Evolutionary conservation across 306 rosid genomes (phyloP).

Genomic region (Vigna angularis): DNA sequence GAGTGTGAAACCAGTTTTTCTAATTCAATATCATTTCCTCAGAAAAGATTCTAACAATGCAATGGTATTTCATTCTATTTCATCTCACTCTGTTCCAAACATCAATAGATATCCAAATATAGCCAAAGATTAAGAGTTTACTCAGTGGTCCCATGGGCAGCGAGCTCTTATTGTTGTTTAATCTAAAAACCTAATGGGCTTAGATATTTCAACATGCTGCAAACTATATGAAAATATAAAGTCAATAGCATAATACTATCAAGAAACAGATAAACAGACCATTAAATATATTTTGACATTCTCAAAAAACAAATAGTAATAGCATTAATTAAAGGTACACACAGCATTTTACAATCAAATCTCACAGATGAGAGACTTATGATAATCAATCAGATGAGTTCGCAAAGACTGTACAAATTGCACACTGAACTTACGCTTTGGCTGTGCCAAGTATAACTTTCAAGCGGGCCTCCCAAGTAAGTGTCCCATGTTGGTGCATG

Average conservation of each 20-base stretch:
- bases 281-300: background rate
- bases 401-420: conserved; percentile 25
- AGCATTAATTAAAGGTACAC: conserved; percentile 1
- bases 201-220: conserved; percentile 25
- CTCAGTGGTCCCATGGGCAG: background rate
- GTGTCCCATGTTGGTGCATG: conserved; percentile 73
- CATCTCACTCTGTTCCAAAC: background rate
- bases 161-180: background rate
- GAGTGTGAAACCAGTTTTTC: too few relatives aligned
- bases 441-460: conserved; percentile 92
- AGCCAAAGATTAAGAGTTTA: background rate
- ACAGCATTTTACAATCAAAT: background rate
- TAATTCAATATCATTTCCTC: background rate
- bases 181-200: background rate
- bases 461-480: conserved; percentile 94
- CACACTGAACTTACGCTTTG: conserved; percentile 81
- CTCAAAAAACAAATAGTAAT: conserved; percentile 26
- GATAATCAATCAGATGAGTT: conserved; percentile 8
- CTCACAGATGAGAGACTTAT: background rate
- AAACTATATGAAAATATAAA: conserved; percentile 25
- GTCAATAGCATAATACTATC: background rate
- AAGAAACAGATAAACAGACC: conserved; percentile 18
- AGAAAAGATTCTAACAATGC: background rate
- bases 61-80: background rate
- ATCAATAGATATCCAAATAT: background rate